Evolutionary conservation across 2,329 filamentous ascomycete species (phyloP).

Genomic region (Beauveria pseudobassiana): DNA sequence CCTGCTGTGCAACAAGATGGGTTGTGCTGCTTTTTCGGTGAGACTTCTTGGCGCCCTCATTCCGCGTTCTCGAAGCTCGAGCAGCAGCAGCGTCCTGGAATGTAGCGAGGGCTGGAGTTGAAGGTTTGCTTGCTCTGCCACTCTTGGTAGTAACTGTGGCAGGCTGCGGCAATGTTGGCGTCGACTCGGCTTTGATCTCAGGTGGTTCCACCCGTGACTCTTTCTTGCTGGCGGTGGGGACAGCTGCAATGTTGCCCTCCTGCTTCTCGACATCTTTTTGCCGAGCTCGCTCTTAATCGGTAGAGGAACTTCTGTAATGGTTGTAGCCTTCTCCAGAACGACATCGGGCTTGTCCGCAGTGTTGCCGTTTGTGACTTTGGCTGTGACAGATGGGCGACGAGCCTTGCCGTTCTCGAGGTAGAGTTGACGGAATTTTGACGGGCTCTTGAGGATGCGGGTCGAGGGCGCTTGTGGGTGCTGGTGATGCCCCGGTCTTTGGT

Average conservation of each 20-base stretch:
- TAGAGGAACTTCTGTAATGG: constrained; percentile 40
- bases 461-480: constrained; percentile 48
- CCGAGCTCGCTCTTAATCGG: constrained; percentile 24
- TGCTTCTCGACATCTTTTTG: constrained; percentile 26
- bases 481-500: constrained; percentile 47
- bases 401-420: constrained; percentile 43
- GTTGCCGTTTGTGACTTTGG: constrained; percentile 53
- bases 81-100: constrained; percentile 52
- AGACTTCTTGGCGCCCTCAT: constrained; percentile 41
- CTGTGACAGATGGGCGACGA: constrained; percentile 51
- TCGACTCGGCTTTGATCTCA: constrained; percentile 38
- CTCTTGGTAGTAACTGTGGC: constrained; percentile 54
- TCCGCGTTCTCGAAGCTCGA: constrained; percentile 43
- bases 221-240: constrained; percentile 29
- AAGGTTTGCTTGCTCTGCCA: constrained; percentile 58
- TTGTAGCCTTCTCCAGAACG: constrained; percentile 35
- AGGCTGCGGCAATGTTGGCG: constrained; percentile 30
- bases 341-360: constrained; percentile 22
- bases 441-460: constrained; percentile 61
- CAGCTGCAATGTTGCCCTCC: constrained; percentile 19
- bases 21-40: constrained; percentile 41
- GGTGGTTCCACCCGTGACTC: constrained; percentile 33
- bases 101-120: constrained; percentile 52
- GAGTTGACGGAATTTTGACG: constrained; percentile 67
- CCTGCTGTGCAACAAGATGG: constrained; percentile 27